Evolutionary conservation across 2,329 filamentous ascomycete species (phyloP), one percentile per base, ranked within the genome.

Genomic region (Cercospora canescens): DNA sequence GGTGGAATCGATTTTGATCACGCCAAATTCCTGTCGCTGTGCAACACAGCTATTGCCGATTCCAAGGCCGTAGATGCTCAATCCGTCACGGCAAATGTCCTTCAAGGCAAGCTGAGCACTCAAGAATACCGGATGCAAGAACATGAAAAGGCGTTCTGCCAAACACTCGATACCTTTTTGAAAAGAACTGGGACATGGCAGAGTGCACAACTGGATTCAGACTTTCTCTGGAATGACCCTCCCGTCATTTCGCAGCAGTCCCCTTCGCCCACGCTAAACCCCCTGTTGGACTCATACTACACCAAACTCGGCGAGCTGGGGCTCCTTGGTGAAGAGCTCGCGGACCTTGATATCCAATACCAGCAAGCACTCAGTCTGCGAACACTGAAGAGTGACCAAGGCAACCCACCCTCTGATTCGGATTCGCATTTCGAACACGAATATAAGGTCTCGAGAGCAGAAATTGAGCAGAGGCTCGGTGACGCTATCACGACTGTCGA

Each of bases 221-320:
- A 6, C 14, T 26, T 28, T 18, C 24, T 50, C 24, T 26, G 16
- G 18, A 28, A 34, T 12, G 21, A 24, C 16, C 16, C 28, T 16
- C 6, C 28, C 6, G 8, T 9, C 3, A 24, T 4, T 7, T 48
- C 58, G 8, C 26, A 30, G 39, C 21, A 14, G 11, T 32, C 58
- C 6, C 24, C 1, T 9, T 60, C 58, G 8, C 28, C 39, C 21
- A 26, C 9, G 12, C 30, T 62, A 12, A 3, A 66, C 28, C 64
- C 64, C 8, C 16, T 56, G 8, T 32, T 63, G 6, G 52, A 60
- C 21, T 18, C 4, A 6, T 67, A 65, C 30, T 65, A 64, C 24
- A 52, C 59, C 28, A 56, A 52, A 14, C 52, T 26, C 7, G 62
- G 65, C 5, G 54, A 62, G n/a, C 37, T 55, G 6, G 30, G 39